Percentiles rank a stretch among this genome's conserved stretches.
Evolutionary conservation across 352 stramenopile genomes (phyloP).

Genomic region (Globisporangium camurandrum): DNA sequence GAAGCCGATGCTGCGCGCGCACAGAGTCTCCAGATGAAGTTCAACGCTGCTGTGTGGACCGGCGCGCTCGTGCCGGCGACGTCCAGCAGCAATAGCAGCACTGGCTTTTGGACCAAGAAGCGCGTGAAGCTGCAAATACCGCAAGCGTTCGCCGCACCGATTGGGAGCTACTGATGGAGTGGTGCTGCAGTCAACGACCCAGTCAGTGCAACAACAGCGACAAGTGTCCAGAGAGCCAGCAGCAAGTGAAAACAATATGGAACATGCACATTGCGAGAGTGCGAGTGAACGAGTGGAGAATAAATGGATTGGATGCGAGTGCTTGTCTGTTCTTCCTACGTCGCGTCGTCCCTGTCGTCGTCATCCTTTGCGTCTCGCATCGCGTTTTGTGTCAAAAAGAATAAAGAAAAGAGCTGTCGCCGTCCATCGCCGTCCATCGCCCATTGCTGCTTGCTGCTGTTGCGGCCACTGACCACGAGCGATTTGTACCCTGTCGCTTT

Average conservation of each 20-base stretch:
- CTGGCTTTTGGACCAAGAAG: slow-evolving; percentile 60
- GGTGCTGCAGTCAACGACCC: too few species aligned
- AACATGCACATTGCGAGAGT: background rate
- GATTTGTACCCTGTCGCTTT: too few species aligned
- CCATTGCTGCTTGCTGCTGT: too few species aligned
- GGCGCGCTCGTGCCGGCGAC: slow-evolving; percentile 30
- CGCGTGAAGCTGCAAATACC: slow-evolving; percentile 49
- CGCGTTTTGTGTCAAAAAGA: too few species aligned
- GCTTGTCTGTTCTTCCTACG: too few species aligned
- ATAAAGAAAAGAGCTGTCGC: too few species aligned
- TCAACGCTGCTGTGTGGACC: slow-evolving; percentile 48
- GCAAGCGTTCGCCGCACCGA: slow-evolving; percentile 29
- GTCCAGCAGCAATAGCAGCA: slow-evolving; percentile 19
- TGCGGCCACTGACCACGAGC: too few species aligned
- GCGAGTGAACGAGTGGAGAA: too few species aligned
- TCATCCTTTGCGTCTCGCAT: too few species aligned
- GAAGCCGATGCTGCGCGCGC: slow-evolving; percentile 39
- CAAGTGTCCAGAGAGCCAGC: background rate
- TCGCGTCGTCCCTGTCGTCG: too few species aligned
- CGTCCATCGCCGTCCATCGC: too few species aligned
- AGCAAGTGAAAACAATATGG: background rate
- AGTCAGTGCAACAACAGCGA: background rate
- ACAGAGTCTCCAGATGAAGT: slow-evolving; percentile 47
- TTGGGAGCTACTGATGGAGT: slow-evolving; percentile 16
- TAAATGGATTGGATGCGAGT: too few species aligned